phyloP scores from a whole-genome alignment of 495 filamentous ascomycete genomes.

The Endocarpon pusillum region DNA sequence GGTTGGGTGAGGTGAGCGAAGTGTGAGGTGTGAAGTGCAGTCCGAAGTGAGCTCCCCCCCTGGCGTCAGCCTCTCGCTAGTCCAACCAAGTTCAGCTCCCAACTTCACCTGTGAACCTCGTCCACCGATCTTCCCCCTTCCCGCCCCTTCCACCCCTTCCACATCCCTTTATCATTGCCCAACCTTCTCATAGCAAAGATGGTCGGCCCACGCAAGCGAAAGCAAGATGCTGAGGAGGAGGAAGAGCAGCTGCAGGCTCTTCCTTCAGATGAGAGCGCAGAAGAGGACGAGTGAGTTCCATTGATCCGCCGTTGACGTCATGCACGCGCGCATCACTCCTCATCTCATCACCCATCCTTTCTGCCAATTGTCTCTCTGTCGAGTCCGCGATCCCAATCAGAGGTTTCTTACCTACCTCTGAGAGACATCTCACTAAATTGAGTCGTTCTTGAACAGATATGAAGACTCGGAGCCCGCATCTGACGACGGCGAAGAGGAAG shows the following conservation, averaged over 20 bases:
- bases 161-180: constrained; percentile 3
- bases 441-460: constrained; percentile 18
- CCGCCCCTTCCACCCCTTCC: constrained; percentile 3
- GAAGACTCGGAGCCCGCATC: constrained; percentile 34
- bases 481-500: constrained; percentile 28
- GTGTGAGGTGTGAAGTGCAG: too few species aligned
- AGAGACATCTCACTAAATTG: constrained; percentile 1
- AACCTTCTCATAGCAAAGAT: too few species aligned
- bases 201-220: constrained; percentile 51
- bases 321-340: constrained; percentile 2
- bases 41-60: too few species aligned
- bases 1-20: too few species aligned
- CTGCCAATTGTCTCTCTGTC: too few species aligned
- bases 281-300: constrained; percentile 45
- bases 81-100: too few species aligned
- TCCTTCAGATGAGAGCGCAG: constrained; percentile 42
- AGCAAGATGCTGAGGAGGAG: constrained; percentile 42
- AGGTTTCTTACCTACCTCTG: background rate
- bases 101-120: too few species aligned
- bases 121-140: too few species aligned
- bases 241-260: constrained; percentile 39
- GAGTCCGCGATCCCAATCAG: constrained; percentile 1
- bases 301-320: constrained; percentile 2
- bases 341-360: background rate
- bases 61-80: too few species aligned